phyloP scores from a whole-genome alignment of 2,329 filamentous ascomycete species.

The Trichoderma pleuroti region DNA sequence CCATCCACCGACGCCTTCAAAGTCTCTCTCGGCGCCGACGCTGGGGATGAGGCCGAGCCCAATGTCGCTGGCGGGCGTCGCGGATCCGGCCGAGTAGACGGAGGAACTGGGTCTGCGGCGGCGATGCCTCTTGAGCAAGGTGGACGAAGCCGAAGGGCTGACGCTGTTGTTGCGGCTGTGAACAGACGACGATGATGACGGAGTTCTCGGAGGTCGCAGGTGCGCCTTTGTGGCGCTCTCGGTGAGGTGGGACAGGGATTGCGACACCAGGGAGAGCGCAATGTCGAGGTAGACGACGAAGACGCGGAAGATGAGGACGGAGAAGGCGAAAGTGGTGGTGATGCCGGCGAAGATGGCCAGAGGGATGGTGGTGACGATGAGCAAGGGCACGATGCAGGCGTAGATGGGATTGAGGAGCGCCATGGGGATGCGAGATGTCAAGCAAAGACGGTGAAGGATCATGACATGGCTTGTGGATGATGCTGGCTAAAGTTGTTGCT shows the following conservation, averaged over 20 bases:
- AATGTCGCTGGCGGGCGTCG: constrained; percentile 35
- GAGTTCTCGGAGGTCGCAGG: constrained; percentile 21
- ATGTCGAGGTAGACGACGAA: constrained; percentile 62
- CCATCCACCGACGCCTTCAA: constrained; percentile 59
- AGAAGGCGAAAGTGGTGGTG: constrained; percentile 60
- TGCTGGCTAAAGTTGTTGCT: not conserved
- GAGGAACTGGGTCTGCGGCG: constrained; percentile 35
- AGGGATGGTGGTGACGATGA: constrained; percentile 60
- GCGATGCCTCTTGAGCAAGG: constrained; percentile 27
- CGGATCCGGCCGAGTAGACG: constrained; percentile 32
- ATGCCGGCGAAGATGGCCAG: constrained; percentile 60
- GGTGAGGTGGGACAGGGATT: constrained; percentile 42
- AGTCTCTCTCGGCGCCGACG: constrained; percentile 53
- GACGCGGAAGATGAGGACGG: constrained; percentile 58
- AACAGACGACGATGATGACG: constrained; percentile 23
- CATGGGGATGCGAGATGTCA: constrained; percentile 36
- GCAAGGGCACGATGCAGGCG: constrained; percentile 57
- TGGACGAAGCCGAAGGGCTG: constrained; percentile 18
- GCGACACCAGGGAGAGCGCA: constrained; percentile 53
- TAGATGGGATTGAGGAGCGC: constrained; percentile 53
- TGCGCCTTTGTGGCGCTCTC: constrained; percentile 32
- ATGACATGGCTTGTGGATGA: constrained; percentile 11
- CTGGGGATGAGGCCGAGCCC: constrained; percentile 44
- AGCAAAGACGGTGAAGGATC: not conserved
- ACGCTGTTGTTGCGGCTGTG: constrained; percentile 21